Percentiles rank a stretch among this genome's conserved stretches.
Evolutionary conservation across 345 rosid genomes (phyloP).

Genomic region (Salix exigua): DNA sequence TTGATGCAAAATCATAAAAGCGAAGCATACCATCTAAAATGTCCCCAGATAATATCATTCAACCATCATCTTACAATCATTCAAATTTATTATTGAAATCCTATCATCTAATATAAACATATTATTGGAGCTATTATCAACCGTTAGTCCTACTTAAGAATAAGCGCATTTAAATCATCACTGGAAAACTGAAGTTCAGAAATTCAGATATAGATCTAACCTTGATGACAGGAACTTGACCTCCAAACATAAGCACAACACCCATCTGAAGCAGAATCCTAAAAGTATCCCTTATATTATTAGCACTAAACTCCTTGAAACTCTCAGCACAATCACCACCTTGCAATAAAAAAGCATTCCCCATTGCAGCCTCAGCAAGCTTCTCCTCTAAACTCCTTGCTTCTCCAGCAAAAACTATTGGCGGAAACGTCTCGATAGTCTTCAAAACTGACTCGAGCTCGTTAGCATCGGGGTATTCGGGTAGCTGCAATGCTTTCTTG

Average conservation of each 20-base stretch:
- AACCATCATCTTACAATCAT: not conserved
- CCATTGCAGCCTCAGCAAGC: conserved; percentile 26
- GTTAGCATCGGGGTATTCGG: conserved; percentile 21
- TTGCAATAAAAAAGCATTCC: conserved; percentile 27
- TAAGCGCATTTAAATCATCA: not conserved
- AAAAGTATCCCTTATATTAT: conserved; percentile 25
- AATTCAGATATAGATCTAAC: conserved; percentile 5
- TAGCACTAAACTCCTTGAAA: conserved; percentile 32
- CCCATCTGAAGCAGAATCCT: conserved; percentile 29
- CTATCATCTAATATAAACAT: not conserved
- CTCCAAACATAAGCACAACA: conserved; percentile 28
- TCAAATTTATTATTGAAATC: not conserved
- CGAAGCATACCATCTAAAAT: not conserved
- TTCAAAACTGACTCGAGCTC: conserved; percentile 15
- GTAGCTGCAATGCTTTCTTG: conserved; percentile 27
- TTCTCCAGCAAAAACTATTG: conserved; percentile 29
- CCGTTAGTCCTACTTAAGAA: not conserved
- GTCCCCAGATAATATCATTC: not conserved
- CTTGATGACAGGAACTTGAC: conserved; percentile 28
- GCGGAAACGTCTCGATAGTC: conserved; percentile 24
- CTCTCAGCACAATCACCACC: conserved; percentile 36
- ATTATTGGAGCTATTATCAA: not conserved
- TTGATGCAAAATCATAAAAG: not conserved
- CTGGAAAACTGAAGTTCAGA: not conserved
- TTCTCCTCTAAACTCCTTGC: conserved; percentile 26